These are phyloP conservation scores for Fraxinus quadrangulata DNA, from an alignment of 257 asterid species.

Conservation along the genomic window DNA sequence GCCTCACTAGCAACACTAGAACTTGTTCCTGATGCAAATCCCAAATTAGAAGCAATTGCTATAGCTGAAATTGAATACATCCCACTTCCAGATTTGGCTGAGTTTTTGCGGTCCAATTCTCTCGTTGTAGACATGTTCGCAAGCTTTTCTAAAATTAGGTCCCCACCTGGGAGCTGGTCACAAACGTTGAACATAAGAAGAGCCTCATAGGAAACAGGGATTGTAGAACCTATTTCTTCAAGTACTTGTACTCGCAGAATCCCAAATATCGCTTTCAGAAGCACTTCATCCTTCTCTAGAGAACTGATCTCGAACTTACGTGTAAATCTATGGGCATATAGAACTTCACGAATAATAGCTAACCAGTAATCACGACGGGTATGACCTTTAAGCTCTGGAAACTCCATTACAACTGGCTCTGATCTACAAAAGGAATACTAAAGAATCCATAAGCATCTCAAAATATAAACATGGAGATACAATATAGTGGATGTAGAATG, in stretches of 20 bases:
- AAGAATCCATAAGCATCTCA: slow-evolving; percentile 35
- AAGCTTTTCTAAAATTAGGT: slow-evolving; percentile 76
- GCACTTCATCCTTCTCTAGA: slow-evolving; percentile 70
- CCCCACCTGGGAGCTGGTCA: slow-evolving; percentile 92
- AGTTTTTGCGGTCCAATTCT: slow-evolving; percentile 45
- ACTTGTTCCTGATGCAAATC: slow-evolving; percentile 62
- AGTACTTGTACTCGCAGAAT: slow-evolving; percentile 84
- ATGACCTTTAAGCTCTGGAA: slow-evolving; percentile 97
- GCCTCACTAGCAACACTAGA: slow-evolving; percentile 41
- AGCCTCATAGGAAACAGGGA: slow-evolving; percentile 48
- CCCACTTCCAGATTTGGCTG: slow-evolving; percentile 42
- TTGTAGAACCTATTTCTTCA: slow-evolving; percentile 59
- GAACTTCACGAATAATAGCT: slow-evolving; percentile 84
- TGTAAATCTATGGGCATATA: slow-evolving; percentile 69
- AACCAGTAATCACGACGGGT: slow-evolving; percentile 96
- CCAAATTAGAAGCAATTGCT: slow-evolving; percentile 75
- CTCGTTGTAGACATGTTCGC: slow-evolving; percentile 58
- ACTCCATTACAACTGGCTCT: slow-evolving; percentile 90
- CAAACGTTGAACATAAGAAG: slow-evolving; percentile 95
- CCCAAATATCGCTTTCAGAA: slow-evolving; percentile 82
- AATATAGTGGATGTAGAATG: slow-evolving; percentile 16
- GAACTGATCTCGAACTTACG: slow-evolving; percentile 66
- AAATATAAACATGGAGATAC: slow-evolving; percentile 24
- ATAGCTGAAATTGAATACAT: slow-evolving; percentile 65
- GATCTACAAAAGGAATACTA: slow-evolving; percentile 54